Percentiles rank a stretch among this genome's conserved stretches.
These are phyloP conservation scores for Scheffersomyces titani DNA, from an alignment of 1,139 yeast species.

Conservation along the genomic window DNA sequence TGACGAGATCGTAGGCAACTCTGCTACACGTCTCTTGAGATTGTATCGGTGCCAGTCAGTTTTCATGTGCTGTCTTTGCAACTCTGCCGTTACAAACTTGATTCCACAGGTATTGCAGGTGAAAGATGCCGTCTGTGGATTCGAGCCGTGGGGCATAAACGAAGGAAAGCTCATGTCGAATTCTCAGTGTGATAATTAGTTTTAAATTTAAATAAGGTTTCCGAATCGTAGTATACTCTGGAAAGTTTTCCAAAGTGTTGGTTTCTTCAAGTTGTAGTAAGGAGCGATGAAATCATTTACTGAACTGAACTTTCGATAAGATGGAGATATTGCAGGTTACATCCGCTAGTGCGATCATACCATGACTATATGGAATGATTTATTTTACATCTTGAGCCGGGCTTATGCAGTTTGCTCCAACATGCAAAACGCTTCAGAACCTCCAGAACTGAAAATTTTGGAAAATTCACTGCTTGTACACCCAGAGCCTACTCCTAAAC, in stretches of 20 bases:
- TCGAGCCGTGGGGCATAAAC: conserved; percentile 34
- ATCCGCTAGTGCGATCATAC: neutral
- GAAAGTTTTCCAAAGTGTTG: neutral
- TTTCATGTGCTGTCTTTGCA: conserved; percentile 91
- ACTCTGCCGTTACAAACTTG: conserved; percentile 72
- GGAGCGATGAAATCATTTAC: neutral
- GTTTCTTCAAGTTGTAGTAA: neutral
- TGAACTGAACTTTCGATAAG: neutral
- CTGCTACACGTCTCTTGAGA: conserved; percentile 87
- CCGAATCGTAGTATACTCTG: neutral
- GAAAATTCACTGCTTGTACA: neutral
- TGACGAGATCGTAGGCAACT: conserved; percentile 75
- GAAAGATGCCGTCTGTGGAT: conserved; percentile 40
- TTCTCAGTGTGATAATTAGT: neutral
- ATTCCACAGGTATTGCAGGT: conserved; percentile 91
- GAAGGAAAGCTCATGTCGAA: conserved; percentile 6
- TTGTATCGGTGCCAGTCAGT: conserved; percentile 96
- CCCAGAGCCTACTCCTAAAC: neutral
- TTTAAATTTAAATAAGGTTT: neutral
- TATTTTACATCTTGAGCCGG: conserved; percentile 1
- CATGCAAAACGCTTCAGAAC: neutral
- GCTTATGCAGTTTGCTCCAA: conserved; percentile 1
- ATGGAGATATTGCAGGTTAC: neutral
- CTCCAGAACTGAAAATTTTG: neutral
- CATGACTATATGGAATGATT: neutral